Conservation (phyloP, 148 eudicot species). For the Rhododendron simsii region DNA sequence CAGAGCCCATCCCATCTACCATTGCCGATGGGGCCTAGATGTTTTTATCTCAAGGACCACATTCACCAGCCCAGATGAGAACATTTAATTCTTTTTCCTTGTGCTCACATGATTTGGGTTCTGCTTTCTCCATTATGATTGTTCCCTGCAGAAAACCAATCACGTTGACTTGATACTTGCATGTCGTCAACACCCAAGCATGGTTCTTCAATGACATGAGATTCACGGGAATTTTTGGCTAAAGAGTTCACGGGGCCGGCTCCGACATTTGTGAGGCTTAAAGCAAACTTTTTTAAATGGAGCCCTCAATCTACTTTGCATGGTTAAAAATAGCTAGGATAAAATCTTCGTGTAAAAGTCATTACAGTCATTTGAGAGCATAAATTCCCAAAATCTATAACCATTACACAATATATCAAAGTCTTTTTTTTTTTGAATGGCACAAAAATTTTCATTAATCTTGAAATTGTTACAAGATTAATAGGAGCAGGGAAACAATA, state of each 20-base stretch:
- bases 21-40: neutral
- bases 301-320: too few species aligned
- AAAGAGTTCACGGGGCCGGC: neutral
- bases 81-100: neutral
- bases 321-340: too few species aligned
- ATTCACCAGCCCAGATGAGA: conserved; percentile 1
- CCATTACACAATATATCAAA: too few species aligned
- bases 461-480: too few species aligned
- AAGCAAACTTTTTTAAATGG: too few species aligned
- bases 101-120: neutral
- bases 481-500: too few species aligned
- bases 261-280: too few species aligned
- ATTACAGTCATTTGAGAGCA: too few species aligned
- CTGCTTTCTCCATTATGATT: neutral
- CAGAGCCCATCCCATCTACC: conserved; percentile 3
- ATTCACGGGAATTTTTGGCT: neutral
- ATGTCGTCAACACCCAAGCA: neutral
- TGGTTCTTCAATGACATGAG: neutral
- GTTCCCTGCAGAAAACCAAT: neutral
- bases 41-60: neutral
- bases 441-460: too few species aligned
- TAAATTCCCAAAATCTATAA: too few species aligned
- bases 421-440: too few species aligned
- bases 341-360: too few species aligned
- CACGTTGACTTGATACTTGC: neutral